Evolutionary conservation across 2,329 filamentous ascomycete genomes (phyloP), one percentile per base, ranked within the genome.

Genomic region (Dactylellina parvicollis): DNA sequence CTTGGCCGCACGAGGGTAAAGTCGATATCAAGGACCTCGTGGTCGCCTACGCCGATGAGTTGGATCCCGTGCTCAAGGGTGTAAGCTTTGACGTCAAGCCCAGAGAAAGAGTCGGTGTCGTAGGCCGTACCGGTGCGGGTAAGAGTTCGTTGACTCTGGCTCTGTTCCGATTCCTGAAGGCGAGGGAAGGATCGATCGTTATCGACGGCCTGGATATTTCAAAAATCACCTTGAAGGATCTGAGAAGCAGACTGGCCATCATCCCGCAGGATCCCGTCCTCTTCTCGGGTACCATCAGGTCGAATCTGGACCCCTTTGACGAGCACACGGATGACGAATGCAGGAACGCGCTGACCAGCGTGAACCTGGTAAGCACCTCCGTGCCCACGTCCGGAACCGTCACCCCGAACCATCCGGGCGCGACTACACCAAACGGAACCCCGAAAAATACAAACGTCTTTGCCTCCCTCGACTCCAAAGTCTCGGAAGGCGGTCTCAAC

Each of bases 201-300:
- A 90, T 94, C 73, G 91, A 93, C 77, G 90, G 90, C 0, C 76
- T 92, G 10, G 90, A 93, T 77, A 90, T 92, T 56, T 88, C 89
- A 20, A 89, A 86, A 77, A 86, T 93, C 77, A 86, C 86, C 60
- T 84, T 93, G 0, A 85, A 89, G 64, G 87, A 90, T 62, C 82
- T 95, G 9, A 86, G 91, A 22, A 89, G 87, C n/a, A 85, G 90
- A 0, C 81, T 95, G 0, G 89, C 90, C 36, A 93, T 95, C 76
- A 94, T 95, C 60, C 91, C 91, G 0, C 90, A 92, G 81, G 91
- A 94, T 76, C 91, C 91, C 0, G 90, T 93, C 0, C 84, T 95
- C 4, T 94, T 95, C 81, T 91, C 89, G 0, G 91, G 92, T 20
- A 92, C 90, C 0, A 83, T 95, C 18, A 85, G 91, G 42, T 87